These are phyloP conservation scores for Gaeumannomyces tritici DNA, from an alignment of 2,329 filamentous ascomycete species.

Conservation along the genomic window DNA sequence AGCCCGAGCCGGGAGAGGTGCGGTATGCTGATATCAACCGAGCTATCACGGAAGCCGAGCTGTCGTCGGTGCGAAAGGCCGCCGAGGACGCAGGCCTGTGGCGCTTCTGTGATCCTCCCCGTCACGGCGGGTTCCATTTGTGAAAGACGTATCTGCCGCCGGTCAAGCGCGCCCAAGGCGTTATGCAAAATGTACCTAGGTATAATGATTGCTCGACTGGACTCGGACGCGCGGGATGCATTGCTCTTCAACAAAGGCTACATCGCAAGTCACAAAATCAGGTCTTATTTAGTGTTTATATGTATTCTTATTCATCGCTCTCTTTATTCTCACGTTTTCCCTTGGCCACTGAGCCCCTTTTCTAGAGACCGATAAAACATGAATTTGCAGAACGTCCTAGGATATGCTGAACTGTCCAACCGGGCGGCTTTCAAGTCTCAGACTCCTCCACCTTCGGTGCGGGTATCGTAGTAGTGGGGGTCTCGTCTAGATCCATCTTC, in stretches of 20 bases:
- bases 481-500: background rate
- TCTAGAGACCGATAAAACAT: background rate
- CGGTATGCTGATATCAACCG: constrained; percentile 73
- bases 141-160: constrained; percentile 14
- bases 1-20: constrained; percentile 30
- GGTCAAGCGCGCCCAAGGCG: too few relatives aligned
- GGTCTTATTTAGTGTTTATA: background rate
- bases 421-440: background rate
- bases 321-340: background rate
- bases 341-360: background rate
- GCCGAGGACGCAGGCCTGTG: constrained; percentile 65
- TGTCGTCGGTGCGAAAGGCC: constrained; percentile 55
- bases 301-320: background rate
- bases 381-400: background rate
- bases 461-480: background rate
- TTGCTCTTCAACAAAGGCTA: too few relatives aligned
- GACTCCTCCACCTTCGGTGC: too few relatives aligned
- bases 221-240: too few relatives aligned
- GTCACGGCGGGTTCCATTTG: constrained; percentile 40
- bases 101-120: constrained; percentile 62
- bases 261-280: too few relatives aligned
- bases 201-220: too few relatives aligned
- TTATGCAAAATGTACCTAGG: too few relatives aligned
- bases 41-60: constrained; percentile 53
- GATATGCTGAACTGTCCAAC: background rate